Evolutionary conservation across 73 alveolate species (phyloP), one percentile per base, ranked within the genome.

Genomic region (Paramecium sexaurelia): DNA sequence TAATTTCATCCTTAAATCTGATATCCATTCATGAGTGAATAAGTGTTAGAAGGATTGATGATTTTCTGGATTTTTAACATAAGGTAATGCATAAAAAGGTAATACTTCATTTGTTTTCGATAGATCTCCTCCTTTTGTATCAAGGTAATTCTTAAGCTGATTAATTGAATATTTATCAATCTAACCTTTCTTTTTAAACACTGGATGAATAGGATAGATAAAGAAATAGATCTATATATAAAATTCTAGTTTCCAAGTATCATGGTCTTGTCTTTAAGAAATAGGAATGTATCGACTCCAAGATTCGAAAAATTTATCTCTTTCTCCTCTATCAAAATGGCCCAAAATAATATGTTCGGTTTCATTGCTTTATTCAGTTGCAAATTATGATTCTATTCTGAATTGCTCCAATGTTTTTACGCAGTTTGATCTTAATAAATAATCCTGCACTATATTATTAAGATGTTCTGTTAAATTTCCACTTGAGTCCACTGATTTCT

Each of bases 271-370:
- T 66, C 96, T 75, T 75, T 95, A 91, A 36, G 94, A 87, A 51
- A 93, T 75, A 36, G 99, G 99, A 11, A 98, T 94, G 92, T 96
- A 95, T 39, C 99, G 47, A 86, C 95, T 95, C 99, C 99, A 98
- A 43, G 96, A 88, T 7, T 82, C 91, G 87, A 97, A 93, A 92
- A 98, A 98, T 24, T 93, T 93, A 87, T 92, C 97, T 92, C 98
- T 92, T 85, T 97, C 95, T 55, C 99, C 99, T 40, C 92, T 51
- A 84, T 97, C 96, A 87, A 95, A 97, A 68, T 94, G 95, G 85
- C 61, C 68, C 39, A 78, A 17, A 13, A 78, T 78, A 9, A 78
- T 33, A 41, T 37, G 27, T 45, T 78, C 90, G 6, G 43, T 40
- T 45, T 78, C 43, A 41, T 43, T 78, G 5, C 35, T 61, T 22